phyloP scores from a whole-genome alignment of 2,329 filamentous ascomycete genomes.

The Cladosporium velox region DNA sequence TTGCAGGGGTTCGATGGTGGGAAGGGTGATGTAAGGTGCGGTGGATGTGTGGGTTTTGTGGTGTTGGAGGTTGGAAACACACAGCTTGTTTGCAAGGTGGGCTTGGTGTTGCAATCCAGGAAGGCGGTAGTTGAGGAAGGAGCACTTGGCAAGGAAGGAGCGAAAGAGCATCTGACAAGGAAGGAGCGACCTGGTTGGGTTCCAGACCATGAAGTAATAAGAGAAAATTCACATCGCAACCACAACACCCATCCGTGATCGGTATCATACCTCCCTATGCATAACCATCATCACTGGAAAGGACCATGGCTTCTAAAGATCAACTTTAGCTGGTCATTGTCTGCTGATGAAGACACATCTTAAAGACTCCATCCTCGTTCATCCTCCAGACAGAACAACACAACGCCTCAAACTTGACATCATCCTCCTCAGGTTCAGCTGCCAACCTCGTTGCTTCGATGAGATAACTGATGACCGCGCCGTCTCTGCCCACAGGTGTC shows the following conservation, averaged over 20 bases:
- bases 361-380: conserved; percentile 29
- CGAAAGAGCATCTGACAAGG: neutral
- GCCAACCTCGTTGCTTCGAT: conserved; percentile 30
- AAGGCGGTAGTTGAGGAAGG: neutral
- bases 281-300: neutral
- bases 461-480: conserved; percentile 34
- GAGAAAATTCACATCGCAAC: neutral
- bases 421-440: conserved; percentile 25
- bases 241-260: neutral
- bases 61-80: neutral
- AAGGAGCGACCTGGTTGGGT: neutral
- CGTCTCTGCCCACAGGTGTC: conserved; percentile 29
- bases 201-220: neutral
- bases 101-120: neutral
- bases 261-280: neutral
- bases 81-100: neutral
- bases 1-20: neutral
- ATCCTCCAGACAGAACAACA: conserved; percentile 35
- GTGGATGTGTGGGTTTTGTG: neutral
- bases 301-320: neutral
- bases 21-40: neutral
- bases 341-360: conserved; percentile 36
- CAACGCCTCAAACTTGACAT: conserved; percentile 34
- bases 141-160: neutral
- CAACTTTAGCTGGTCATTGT: conserved; percentile 27